These are phyloP conservation scores for Skeletonema tropicum DNA, from an alignment of 108 stramenopile genomes.

Conservation along the genomic window DNA sequence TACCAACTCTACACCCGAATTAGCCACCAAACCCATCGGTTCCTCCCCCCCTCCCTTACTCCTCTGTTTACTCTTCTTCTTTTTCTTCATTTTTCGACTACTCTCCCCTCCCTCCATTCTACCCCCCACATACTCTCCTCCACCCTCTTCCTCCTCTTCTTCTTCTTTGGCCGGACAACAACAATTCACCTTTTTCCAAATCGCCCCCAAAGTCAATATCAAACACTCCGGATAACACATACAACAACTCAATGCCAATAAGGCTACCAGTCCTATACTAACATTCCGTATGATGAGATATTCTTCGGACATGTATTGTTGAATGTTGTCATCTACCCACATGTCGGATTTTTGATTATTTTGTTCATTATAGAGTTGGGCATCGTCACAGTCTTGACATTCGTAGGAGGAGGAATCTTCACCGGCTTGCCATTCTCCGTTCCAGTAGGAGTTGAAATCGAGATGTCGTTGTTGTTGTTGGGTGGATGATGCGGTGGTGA, in stretches of 20 bases:
- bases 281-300: neutral
- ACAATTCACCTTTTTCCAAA: neutral
- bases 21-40: neutral
- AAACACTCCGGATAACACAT: conserved; percentile 5
- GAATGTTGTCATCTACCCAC: neutral
- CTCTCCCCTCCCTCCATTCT: neutral
- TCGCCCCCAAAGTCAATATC: neutral
- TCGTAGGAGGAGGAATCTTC: neutral
- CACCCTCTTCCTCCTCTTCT: neutral
- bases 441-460: conserved; percentile 1
- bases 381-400: neutral
- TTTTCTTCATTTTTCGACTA: neutral
- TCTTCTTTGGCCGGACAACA: neutral
- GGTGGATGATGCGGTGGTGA: neutral
- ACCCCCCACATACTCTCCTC: too few species aligned
- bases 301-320: neutral
- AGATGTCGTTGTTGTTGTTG: neutral
- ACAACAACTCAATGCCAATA: neutral
- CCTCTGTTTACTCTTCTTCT: neutral
- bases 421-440: neutral
- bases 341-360: neutral
- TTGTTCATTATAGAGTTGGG: too few species aligned
- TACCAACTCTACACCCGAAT: neutral
- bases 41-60: neutral
- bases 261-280: neutral